Evolutionary conservation across 2,329 filamentous ascomycete genomes (phyloP).

Genomic region (Colletotrichum cereale): DNA sequence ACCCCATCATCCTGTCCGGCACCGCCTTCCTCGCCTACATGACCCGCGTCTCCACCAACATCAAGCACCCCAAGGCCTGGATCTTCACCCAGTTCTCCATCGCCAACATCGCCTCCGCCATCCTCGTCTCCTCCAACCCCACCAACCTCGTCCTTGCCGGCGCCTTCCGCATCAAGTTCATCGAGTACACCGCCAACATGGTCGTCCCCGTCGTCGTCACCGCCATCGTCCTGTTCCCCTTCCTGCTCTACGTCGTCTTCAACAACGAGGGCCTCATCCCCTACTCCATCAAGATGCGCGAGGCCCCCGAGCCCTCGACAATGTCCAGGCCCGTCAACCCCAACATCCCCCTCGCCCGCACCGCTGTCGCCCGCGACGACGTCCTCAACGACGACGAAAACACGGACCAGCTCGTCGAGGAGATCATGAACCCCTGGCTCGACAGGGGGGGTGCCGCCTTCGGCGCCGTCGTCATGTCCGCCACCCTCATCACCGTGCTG

Average conservation of each 20-base stretch:
- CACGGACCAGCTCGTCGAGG: slow-evolving; percentile 70
- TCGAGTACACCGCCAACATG: slow-evolving; percentile 82
- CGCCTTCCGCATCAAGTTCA: slow-evolving; percentile 78
- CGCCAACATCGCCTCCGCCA: slow-evolving; percentile 80
- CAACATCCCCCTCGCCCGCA: slow-evolving; percentile 75
- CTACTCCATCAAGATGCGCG: slow-evolving; percentile 74
- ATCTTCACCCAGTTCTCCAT: slow-evolving; percentile 79
- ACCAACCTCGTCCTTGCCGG: slow-evolving; percentile 82
- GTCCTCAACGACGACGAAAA: background rate
- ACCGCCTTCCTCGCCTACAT: slow-evolving; percentile 83
- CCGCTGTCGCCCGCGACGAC: slow-evolving; percentile 55
- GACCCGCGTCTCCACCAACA: slow-evolving; percentile 81
- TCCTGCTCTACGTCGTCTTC: slow-evolving; percentile 78
- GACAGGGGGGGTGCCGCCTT: slow-evolving; percentile 76
- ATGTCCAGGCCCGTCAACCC: slow-evolving; percentile 75
- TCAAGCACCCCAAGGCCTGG: slow-evolving; percentile 77
- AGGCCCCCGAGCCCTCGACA: slow-evolving; percentile 70
- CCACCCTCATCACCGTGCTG: slow-evolving; percentile 74
- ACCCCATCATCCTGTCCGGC: slow-evolving; percentile 80
- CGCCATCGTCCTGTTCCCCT: slow-evolving; percentile 75
- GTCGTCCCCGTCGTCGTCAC: slow-evolving; percentile 79
- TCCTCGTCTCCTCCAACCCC: slow-evolving; percentile 82
- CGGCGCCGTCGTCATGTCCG: slow-evolving; percentile 74
- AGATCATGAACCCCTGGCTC: slow-evolving; percentile 81
- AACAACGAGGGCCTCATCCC: slow-evolving; percentile 74